These are phyloP conservation scores for Fusarium nematophilum DNA, from an alignment of 2,329 filamentous ascomycete genomes.

Conservation along the genomic window DNA sequence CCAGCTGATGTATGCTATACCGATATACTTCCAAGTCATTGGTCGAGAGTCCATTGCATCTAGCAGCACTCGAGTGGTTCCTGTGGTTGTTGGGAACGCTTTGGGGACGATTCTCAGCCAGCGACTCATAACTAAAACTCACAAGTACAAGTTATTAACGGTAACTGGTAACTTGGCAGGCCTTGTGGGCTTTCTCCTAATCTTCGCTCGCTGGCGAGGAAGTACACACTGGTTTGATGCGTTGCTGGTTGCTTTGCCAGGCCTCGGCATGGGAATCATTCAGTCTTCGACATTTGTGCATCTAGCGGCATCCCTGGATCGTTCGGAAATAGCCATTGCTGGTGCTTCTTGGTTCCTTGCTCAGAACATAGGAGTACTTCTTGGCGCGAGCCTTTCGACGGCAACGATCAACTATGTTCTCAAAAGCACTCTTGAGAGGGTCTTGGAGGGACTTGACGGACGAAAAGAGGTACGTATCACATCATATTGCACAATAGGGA, in stretches of 20 bases:
- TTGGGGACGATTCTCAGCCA: constrained; percentile 12
- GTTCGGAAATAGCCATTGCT: constrained; percentile 11
- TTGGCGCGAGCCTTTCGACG: constrained; percentile 13
- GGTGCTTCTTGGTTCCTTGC: constrained; percentile 12
- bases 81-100: constrained; percentile 14
- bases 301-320: constrained; percentile 6
- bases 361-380: constrained; percentile 12
- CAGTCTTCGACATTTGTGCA: constrained; percentile 19
- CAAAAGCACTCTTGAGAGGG: not conserved
- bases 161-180: not conserved
- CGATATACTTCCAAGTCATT: constrained; percentile 18
- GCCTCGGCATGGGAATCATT: constrained; percentile 15
- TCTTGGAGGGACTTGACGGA: not conserved
- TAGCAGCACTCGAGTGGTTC: constrained; percentile 4
- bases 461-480: not conserved
- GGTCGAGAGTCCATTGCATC: constrained; percentile 12
- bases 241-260: constrained; percentile 7
- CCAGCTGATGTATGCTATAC: constrained; percentile 11
- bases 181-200: constrained; percentile 3
- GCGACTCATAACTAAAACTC: constrained; percentile 1
- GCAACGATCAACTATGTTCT: constrained; percentile 11
- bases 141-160: constrained; percentile 12
- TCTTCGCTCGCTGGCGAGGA: constrained; percentile 7
- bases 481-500: not conserved
- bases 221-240: constrained; percentile 1